A percentile compares a stretch with the other conserved stretches of the same genome.
Evolutionary conservation across 768 basidiomycete species (phyloP).

Genomic region (Pulveroboletus sp.): DNA sequence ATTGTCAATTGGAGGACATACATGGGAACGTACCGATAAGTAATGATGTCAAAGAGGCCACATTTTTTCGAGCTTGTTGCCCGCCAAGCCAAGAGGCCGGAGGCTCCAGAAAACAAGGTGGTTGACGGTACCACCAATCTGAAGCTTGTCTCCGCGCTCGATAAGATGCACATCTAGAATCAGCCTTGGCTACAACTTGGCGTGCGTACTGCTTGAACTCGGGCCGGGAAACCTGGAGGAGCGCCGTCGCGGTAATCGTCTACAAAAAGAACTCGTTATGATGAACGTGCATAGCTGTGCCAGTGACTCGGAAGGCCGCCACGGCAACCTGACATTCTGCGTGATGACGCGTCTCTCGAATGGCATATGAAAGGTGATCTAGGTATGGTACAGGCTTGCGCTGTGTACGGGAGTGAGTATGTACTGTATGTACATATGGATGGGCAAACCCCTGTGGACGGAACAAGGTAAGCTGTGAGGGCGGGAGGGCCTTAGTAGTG

Average conservation of each 20-base stretch:
- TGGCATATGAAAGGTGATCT: too few species aligned
- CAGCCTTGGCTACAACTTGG: slow-evolving; percentile 89
- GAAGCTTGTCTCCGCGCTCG: slow-evolving; percentile 87
- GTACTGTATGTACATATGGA: too few species aligned
- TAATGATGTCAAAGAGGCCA: slow-evolving; percentile 92
- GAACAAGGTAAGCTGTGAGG: too few species aligned
- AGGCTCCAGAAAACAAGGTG: slow-evolving; percentile 98
- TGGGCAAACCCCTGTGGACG: too few species aligned
- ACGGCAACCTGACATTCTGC: too few species aligned
- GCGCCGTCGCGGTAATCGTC: slow-evolving; percentile 95
- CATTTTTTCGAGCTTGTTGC: slow-evolving; percentile 97
- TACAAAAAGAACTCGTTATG: slow-evolving; percentile 24
- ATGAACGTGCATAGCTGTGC: slow-evolving; percentile 82
- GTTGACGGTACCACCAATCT: slow-evolving; percentile 95
- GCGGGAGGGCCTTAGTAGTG: too few species aligned
- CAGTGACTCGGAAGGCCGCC: slow-evolving; percentile 97
- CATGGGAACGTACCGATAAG: slow-evolving; percentile 63
- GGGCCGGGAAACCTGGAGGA: slow-evolving; percentile 86
- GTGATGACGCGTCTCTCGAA: too few species aligned
- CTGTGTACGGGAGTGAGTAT: too few species aligned
- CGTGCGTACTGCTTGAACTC: slow-evolving; percentile 90
- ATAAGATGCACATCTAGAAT: slow-evolving; percentile 71
- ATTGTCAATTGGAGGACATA: background rate
- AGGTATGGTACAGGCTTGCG: too few species aligned
- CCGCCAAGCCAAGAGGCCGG: slow-evolving; percentile 87